Percentiles rank a stretch among this genome's conserved stretches.
These are phyloP conservation scores for Glycyrrhiza uralensis DNA, from an alignment of 306 rosid genomes.

Conservation along the genomic window DNA sequence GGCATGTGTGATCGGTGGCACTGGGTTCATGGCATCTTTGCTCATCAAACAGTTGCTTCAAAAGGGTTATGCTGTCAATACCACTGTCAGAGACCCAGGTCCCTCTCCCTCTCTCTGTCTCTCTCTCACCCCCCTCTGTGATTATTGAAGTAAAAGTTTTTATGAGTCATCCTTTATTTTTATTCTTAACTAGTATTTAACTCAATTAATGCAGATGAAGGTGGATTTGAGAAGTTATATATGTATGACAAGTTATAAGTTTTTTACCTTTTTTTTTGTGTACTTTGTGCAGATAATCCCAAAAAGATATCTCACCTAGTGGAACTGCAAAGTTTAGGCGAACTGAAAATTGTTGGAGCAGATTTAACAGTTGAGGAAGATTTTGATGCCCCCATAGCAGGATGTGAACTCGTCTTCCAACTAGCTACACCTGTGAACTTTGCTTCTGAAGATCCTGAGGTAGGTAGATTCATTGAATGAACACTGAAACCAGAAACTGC, in stretches of 20 bases:
- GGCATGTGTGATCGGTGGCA: slow-evolving; percentile 77
- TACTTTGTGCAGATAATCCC: slow-evolving; percentile 47
- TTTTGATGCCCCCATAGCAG: slow-evolving; percentile 66
- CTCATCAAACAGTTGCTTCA: slow-evolving; percentile 61
- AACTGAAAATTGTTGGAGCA: slow-evolving; percentile 54
- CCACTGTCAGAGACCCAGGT: slow-evolving; percentile 80
- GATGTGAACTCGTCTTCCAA: slow-evolving; percentile 75
- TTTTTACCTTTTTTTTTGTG: too few relatives aligned
- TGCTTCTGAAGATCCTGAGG: slow-evolving; percentile 88
- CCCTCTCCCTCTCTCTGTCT: neutral
- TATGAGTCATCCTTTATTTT: too few relatives aligned
- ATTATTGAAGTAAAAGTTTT: too few relatives aligned
- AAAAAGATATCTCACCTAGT: slow-evolving; percentile 60
- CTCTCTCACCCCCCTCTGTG: too few relatives aligned
- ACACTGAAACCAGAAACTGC: neutral
- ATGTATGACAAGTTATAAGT: too few relatives aligned
- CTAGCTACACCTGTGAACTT: slow-evolving; percentile 84
- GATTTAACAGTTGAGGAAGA: slow-evolving; percentile 60
- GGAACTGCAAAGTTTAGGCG: slow-evolving; percentile 51
- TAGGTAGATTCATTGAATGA: too few relatives aligned
- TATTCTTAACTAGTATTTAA: too few relatives aligned
- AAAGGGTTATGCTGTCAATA: slow-evolving; percentile 65
- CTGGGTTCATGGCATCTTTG: slow-evolving; percentile 62
- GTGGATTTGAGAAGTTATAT: too few relatives aligned
- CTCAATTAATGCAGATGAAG: too few relatives aligned